A percentile compares a stretch with the other conserved stretches of the same genome.
Evolutionary conservation across 805 yeast genomes (phyloP).

Genomic region (Scheffersomyces ergatensis): DNA sequence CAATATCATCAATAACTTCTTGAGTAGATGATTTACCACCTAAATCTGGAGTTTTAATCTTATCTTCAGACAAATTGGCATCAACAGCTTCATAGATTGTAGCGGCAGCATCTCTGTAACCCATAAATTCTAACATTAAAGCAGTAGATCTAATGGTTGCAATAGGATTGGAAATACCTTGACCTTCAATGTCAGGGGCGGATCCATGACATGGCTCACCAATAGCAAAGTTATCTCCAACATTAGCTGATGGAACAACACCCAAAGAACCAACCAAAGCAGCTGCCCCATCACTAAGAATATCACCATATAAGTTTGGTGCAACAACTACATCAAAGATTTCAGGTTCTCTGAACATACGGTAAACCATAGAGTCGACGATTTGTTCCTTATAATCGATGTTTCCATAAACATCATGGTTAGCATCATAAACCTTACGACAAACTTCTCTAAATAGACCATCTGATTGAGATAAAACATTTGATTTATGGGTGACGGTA

Average conservation of each 20-base stretch:
- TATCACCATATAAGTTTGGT: slow-evolving; percentile 97
- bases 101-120: slow-evolving; percentile 85
- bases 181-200: slow-evolving; percentile 98
- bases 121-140: slow-evolving; percentile 93
- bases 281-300: slow-evolving; percentile 96
- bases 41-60: slow-evolving; percentile 85
- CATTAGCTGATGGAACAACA: slow-evolving; percentile 97
- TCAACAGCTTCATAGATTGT: slow-evolving; percentile 93
- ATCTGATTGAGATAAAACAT: slow-evolving; percentile 88
- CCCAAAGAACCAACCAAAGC: slow-evolving; percentile 97
- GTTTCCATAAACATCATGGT: slow-evolving; percentile 54
- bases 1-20: slow-evolving; percentile 81
- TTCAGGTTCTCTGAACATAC: slow-evolving; percentile 98
- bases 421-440: slow-evolving; percentile 55
- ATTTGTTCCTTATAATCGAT: slow-evolving; percentile 88
- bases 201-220: slow-evolving; percentile 99
- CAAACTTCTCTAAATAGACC: slow-evolving; percentile 94
- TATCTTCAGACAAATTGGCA: slow-evolving; percentile 79
- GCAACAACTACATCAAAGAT: slow-evolving; percentile 98
- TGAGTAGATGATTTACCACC: slow-evolving; percentile 89
- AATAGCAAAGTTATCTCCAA: slow-evolving; percentile 92
- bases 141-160: slow-evolving; percentile 99
- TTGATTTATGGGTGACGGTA: slow-evolving; percentile 95
- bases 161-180: slow-evolving; percentile 91
- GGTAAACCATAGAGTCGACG: slow-evolving; percentile 98